phyloP scores from a whole-genome alignment of 495 filamentous ascomycete genomes.

The Neurospora discreta region DNA sequence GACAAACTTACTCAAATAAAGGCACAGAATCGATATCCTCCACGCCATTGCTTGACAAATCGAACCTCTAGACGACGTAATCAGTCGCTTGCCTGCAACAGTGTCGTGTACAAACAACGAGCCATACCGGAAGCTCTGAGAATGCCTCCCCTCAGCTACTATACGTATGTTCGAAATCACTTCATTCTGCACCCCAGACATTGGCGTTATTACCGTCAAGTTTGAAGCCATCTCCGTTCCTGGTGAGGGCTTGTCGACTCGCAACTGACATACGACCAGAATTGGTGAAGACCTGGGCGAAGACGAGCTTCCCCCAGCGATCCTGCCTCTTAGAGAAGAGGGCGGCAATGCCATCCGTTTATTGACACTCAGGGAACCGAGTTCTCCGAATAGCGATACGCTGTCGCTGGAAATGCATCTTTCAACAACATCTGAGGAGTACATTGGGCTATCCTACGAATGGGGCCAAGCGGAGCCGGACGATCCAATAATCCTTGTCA shows the following conservation, averaged over 20 bases:
- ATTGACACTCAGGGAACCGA: not conserved
- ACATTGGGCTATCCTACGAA: not conserved
- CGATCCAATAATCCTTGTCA: not conserved
- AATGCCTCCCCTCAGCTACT: not conserved
- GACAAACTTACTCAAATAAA: not conserved
- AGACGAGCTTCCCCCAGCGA: not conserved
- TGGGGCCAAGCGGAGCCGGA: not conserved
- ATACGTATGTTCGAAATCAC: not conserved
- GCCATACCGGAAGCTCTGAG: not conserved
- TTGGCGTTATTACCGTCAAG: not conserved
- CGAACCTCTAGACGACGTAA: not conserved
- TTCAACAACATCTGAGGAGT: not conserved
- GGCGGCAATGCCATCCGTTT: not conserved
- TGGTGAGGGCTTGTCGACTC: not conserved
- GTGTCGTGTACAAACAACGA: not conserved
- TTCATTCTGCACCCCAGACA: not conserved
- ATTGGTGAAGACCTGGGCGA: not conserved
- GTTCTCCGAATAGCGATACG: not conserved
- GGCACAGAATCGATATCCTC: not conserved
- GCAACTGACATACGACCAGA: not conserved
- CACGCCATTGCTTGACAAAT: not conserved
- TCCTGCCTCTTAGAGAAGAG: not conserved
- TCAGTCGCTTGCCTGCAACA: not conserved
- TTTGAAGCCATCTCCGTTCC: not conserved
- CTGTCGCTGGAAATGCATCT: not conserved